Percentiles rank a stretch among this genome's conserved stretches.
These are phyloP conservation scores for Fusarium duplospermum DNA, from an alignment of 2,329 filamentous ascomycete genomes.

Conservation along the genomic window DNA sequence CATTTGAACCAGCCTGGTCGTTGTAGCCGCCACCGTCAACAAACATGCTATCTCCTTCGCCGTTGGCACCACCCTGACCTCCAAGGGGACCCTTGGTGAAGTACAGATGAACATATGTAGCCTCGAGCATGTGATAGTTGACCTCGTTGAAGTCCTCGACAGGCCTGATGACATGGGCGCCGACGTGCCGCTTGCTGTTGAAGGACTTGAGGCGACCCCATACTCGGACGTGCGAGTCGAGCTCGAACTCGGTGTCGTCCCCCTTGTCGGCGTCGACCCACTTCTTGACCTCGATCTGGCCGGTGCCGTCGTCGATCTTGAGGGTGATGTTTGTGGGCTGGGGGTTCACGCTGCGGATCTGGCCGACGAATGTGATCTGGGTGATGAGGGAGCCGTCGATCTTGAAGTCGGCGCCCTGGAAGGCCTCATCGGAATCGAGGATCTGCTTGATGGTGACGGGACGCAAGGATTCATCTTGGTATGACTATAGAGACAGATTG, in stretches of 20 bases:
- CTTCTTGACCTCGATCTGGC: constrained; percentile 89
- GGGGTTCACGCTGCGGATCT: constrained; percentile 87
- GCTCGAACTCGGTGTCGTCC: constrained; percentile 65
- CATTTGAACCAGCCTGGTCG: constrained; percentile 50
- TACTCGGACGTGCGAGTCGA: constrained; percentile 85
- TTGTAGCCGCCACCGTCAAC: constrained; percentile 61
- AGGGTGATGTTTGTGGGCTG: constrained; percentile 93
- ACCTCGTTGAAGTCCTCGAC: constrained; percentile 91
- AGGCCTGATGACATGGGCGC: constrained; percentile 82
- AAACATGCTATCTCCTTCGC: constrained; percentile 65
- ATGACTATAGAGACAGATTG: constrained; percentile 56
- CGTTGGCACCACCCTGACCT: constrained; percentile 53
- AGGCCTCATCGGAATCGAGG: constrained; percentile 81
- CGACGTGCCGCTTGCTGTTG: constrained; percentile 84
- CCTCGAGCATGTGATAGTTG: constrained; percentile 90
- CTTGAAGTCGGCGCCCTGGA: constrained; percentile 79
- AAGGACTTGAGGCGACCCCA: constrained; percentile 88
- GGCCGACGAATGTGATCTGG: constrained; percentile 84
- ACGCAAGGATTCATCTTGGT: constrained; percentile 86
- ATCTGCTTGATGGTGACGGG: constrained; percentile 97
- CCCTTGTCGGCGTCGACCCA: constrained; percentile 78
- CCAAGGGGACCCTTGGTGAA: constrained; percentile 77
- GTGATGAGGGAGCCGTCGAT: constrained; percentile 82
- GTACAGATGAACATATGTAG: constrained; percentile 87
- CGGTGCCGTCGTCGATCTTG: constrained; percentile 94